These are phyloP conservation scores for Leptographium wingfieldii DNA, from an alignment of 2,329 filamentous ascomycete species.

Conservation along the genomic window DNA sequence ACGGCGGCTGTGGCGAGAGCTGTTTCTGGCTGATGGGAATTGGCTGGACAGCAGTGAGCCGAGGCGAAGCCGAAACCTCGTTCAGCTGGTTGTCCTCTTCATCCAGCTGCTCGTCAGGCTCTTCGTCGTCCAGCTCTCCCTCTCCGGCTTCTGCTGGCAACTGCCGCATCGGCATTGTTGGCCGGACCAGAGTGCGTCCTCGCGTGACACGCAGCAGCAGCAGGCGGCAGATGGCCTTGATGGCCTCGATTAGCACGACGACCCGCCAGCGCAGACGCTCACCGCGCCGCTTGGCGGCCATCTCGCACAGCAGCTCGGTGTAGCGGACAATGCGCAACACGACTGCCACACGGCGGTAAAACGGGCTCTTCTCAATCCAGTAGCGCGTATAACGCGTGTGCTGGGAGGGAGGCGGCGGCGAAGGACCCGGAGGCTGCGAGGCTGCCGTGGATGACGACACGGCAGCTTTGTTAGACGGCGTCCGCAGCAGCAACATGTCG, in stretches of 20 bases:
- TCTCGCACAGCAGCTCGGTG: slow-evolving; percentile 93
- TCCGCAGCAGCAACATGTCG: slow-evolving; percentile 64
- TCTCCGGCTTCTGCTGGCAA: slow-evolving; percentile 49
- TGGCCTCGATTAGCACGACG: slow-evolving; percentile 68
- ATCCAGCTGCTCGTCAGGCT: slow-evolving; percentile 41
- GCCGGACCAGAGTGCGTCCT: slow-evolving; percentile 68
- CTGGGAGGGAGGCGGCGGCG: slow-evolving; percentile 14
- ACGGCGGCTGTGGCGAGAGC: slow-evolving; percentile 14
- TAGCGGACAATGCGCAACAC: slow-evolving; percentile 85
- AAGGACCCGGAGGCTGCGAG: neutral
- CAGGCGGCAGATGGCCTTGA: slow-evolving; percentile 77
- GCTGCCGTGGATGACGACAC: slow-evolving; percentile 24
- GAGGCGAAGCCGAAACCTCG: neutral
- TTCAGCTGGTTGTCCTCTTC: slow-evolving; percentile 7
- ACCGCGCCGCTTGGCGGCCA: slow-evolving; percentile 79
- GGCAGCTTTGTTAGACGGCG: neutral
- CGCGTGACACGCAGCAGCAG: slow-evolving; percentile 73
- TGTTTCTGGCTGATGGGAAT: slow-evolving; percentile 2
- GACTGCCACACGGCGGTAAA: slow-evolving; percentile 72
- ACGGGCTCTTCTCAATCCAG: slow-evolving; percentile 48
- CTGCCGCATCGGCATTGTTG: slow-evolving; percentile 76
- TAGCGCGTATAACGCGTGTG: slow-evolving; percentile 56
- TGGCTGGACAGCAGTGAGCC: slow-evolving; percentile 15
- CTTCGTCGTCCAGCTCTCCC: slow-evolving; percentile 25
- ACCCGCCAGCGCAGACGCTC: slow-evolving; percentile 77